Evolutionary conservation across 768 basidiomycete species (phyloP), one percentile per base, ranked within the genome.

Genomic region (Boletellus ananiceps): DNA sequence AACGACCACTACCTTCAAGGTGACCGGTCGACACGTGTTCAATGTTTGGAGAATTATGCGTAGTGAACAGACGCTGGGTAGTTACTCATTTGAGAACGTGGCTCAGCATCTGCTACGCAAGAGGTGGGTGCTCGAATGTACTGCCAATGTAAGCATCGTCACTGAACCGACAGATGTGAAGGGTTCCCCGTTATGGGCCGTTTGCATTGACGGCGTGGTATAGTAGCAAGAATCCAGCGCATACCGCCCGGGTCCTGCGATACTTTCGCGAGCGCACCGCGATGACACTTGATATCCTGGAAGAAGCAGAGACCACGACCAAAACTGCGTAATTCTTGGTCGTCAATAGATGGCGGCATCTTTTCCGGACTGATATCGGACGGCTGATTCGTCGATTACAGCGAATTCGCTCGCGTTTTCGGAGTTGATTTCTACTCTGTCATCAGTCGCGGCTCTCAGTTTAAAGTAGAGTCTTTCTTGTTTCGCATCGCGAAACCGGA

Each of bases 401-500:
- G 95, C 13, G 96, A 99, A 67, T 97, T 97, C 60, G 94, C 96
- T 35, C 83, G 96, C 9, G 91, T 98, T 6, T 98, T 96, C 56
- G 95, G 96, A 1, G 86, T 99, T 38, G 96, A 99, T 68, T 98
- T 97, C 65, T 90, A 86, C 62, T 96, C 93, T 4, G 94, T 97
- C 29, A 80, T 96, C 54, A 93, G 82, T 52, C 82, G 96, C 29
- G 96, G 96, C 0, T 96, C 93, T 1, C 96, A 99, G 61, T 98
- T 93, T 75, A 99, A 98, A 70, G 96, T 98, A 23, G 96, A 99
- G 71, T 93, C 93, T 0, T 95, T 99, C 71, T 86, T 99, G 86
- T 94, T 96, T 66, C 84, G 94, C 16, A 93, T 98, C 41, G 89
- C 90, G 15, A 98, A 98, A 66, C 93, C 96, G 0, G 96, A 98